These are phyloP conservation scores for Ophiostoma populinum DNA, from an alignment of 2,329 filamentous ascomycete genomes.

Conservation along the genomic window DNA sequence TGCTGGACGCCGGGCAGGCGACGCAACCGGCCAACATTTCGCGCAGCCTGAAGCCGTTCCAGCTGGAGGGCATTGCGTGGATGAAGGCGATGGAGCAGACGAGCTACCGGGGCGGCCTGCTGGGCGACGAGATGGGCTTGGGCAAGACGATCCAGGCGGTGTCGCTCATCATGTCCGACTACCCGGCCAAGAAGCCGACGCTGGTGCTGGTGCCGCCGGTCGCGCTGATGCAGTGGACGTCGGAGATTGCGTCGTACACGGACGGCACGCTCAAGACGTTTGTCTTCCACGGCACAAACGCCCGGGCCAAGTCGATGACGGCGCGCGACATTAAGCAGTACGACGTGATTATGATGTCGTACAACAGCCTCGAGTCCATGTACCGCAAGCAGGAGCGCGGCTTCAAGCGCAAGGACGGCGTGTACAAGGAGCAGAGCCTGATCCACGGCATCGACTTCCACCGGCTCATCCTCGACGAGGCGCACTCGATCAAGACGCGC, in stretches of 20 bases:
- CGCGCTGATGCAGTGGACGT: slow-evolving; percentile 88
- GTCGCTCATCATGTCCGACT: slow-evolving; percentile 95
- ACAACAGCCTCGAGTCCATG: slow-evolving; percentile 79
- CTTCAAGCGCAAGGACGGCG: slow-evolving; percentile 61
- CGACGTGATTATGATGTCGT: slow-evolving; percentile 95
- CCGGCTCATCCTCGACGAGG: slow-evolving; percentile 78
- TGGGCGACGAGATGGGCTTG: slow-evolving; percentile 97
- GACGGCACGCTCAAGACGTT: slow-evolving; percentile 80
- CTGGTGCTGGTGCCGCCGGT: slow-evolving; percentile 85
- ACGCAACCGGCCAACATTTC: slow-evolving; percentile 62
- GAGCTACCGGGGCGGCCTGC: slow-evolving; percentile 70
- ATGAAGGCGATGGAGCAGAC: slow-evolving; percentile 81
- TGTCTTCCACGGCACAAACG: slow-evolving; percentile 75
- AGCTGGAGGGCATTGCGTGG: slow-evolving; percentile 86
- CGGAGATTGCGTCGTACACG: slow-evolving; percentile 66
- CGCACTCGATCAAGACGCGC: slow-evolving; percentile 72
- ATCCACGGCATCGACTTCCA: slow-evolving; percentile 82
- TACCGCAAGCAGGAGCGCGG: slow-evolving; percentile 87
- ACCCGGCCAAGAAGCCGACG: slow-evolving; percentile 64
- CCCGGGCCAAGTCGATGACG: slow-evolving; percentile 62
- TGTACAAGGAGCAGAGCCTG: slow-evolving; percentile 62
- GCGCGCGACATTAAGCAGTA: slow-evolving; percentile 61
- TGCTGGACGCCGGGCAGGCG: slow-evolving; percentile 44
- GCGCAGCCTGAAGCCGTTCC: slow-evolving; percentile 77
- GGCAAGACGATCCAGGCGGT: slow-evolving; percentile 98